phyloP scores from a whole-genome alignment of 176 grass and related monocot genomes.

The Poa pratensis region DNA sequence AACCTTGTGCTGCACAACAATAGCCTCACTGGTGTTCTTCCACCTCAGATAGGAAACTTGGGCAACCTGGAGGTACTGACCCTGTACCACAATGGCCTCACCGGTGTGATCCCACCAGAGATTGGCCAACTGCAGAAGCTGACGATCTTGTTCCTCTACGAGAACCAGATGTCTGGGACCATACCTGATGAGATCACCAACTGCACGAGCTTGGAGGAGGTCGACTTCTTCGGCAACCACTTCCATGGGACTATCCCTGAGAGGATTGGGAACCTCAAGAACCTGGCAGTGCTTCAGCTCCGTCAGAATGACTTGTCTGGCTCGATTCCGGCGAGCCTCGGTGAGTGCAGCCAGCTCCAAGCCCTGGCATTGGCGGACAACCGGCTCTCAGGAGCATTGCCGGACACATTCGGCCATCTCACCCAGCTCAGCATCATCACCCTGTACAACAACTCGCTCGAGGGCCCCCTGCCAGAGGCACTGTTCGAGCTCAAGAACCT shows the following conservation, averaged over 20 bases:
- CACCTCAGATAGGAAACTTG: constrained; percentile 64
- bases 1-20: constrained; percentile 94
- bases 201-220: constrained; percentile 83
- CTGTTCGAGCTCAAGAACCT: constrained; percentile 70
- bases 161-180: constrained; percentile 84
- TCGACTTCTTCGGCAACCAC: constrained; percentile 94
- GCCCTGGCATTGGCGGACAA: constrained; percentile 86
- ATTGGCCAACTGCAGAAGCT: constrained; percentile 71
- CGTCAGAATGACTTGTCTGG: constrained; percentile 90
- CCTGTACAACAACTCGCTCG: constrained; percentile 94
- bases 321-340: constrained; percentile 72
- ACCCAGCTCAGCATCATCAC: constrained; percentile 66
- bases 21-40: constrained; percentile 66
- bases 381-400: constrained; percentile 64
- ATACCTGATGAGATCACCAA: constrained; percentile 74
- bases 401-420: constrained; percentile 60
- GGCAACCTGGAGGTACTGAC: constrained; percentile 81
- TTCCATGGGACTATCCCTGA: constrained; percentile 70
- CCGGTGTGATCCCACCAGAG: constrained; percentile 60
- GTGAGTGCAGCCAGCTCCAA: constrained; percentile 71
- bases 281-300: constrained; percentile 80
- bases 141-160: constrained; percentile 73
- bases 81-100: constrained; percentile 84
- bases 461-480: constrained; percentile 65
- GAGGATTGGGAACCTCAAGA: constrained; percentile 73